phyloP scores from a whole-genome alignment of 2,329 filamentous ascomycete genomes.

The Calonectria hawksworthii region DNA sequence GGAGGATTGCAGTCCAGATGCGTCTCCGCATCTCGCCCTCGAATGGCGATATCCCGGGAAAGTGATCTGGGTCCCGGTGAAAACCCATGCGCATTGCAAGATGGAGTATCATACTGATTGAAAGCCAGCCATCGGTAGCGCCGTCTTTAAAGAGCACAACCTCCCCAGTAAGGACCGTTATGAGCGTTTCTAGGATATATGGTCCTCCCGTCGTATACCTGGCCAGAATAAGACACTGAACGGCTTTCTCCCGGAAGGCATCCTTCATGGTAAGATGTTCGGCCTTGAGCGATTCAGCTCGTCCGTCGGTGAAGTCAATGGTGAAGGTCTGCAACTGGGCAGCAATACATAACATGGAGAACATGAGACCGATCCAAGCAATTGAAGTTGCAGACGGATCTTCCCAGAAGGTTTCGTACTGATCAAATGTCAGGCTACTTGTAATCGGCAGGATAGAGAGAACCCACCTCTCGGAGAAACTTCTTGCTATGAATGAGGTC shows the following conservation, averaged over 20 bases:
- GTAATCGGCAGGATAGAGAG: slow-evolving; percentile 9
- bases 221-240: slow-evolving; percentile 30
- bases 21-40: slow-evolving; percentile 65
- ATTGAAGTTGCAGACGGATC: slow-evolving; percentile 25
- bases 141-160: slow-evolving; percentile 24
- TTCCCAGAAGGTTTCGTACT: slow-evolving; percentile 32
- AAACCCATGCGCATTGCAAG: slow-evolving; percentile 36
- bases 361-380: slow-evolving; percentile 33
- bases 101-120: slow-evolving; percentile 28
- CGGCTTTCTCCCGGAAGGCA: slow-evolving; percentile 30
- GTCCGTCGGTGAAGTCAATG: slow-evolving; percentile 11
- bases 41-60: slow-evolving; percentile 50
- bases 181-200: slow-evolving; percentile 31
- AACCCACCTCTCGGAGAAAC: slow-evolving; percentile 34
- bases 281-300: slow-evolving; percentile 23
- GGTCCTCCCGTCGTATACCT: slow-evolving; percentile 30
- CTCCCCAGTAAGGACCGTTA: slow-evolving; percentile 31
- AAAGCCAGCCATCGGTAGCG: slow-evolving; percentile 27
- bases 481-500: slow-evolving; percentile 31
- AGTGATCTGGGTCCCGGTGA: slow-evolving; percentile 33
- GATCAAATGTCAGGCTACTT: slow-evolving; percentile 26
- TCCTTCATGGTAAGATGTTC: slow-evolving; percentile 32
- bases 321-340: slow-evolving; percentile 32
- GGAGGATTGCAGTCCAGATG: slow-evolving; percentile 63
- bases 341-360: slow-evolving; percentile 31